Conservation (phyloP, 768 basidiomycete species). For the Macrolepiota albuminosa region DNA sequence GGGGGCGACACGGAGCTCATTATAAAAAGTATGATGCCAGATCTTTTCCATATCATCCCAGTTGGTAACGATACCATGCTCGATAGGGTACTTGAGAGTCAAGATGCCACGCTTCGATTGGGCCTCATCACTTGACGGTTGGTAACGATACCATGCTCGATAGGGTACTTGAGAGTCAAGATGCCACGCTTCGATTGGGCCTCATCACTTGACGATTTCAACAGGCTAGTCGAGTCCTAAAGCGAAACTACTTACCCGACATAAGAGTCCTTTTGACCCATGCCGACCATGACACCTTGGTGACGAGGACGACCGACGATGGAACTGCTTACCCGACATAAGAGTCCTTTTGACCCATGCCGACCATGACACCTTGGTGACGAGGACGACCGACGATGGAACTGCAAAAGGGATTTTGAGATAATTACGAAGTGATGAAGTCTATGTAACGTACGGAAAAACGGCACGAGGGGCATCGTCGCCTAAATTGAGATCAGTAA, state of each 20-base stretch:
- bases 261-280: constrained; percentile 96
- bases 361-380: constrained; percentile 95
- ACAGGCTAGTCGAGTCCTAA: constrained; percentile 2
- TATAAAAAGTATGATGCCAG: constrained; percentile 98
- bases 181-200: constrained; percentile 95
- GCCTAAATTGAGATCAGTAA: constrained; percentile 39
- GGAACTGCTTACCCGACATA: constrained; percentile 79
- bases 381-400: constrained; percentile 94
- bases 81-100: constrained; percentile 89
- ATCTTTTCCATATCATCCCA: constrained; percentile 99
- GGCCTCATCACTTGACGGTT: constrained; percentile 82
- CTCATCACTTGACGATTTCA: constrained; percentile 59
- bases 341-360: constrained; percentile 95
- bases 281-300: constrained; percentile 95
- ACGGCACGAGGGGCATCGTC: constrained; percentile 91
- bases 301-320: constrained; percentile 95
- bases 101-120: constrained; percentile 95
- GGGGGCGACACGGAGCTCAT: constrained; percentile 89
- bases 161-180: constrained; percentile 88
- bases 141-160: constrained; percentile 92
- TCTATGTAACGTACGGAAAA: constrained; percentile 70
- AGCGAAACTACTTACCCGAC: constrained; percentile 61
- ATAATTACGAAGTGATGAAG: background rate
- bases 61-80: constrained; percentile 95
- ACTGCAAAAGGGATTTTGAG: constrained; percentile 29